Percentiles rank a stretch among this genome's conserved stretches.
Evolutionary conservation across 2,329 filamentous ascomycete species (phyloP).

Genomic region (Scleromitrula shiraiana): DNA sequence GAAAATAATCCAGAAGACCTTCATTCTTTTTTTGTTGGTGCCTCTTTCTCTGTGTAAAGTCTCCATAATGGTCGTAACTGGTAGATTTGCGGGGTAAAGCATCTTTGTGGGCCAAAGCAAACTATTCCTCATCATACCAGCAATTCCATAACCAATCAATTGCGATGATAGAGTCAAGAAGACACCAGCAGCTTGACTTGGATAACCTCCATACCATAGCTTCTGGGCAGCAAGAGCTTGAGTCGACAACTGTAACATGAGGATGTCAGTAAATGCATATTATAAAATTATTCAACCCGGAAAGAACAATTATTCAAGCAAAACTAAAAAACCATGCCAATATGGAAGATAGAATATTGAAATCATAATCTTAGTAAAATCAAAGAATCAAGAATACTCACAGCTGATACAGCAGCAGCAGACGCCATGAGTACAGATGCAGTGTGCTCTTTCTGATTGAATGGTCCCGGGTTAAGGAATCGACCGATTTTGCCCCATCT

Average conservation of each 20-base stretch:
- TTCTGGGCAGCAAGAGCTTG: conserved; percentile 65
- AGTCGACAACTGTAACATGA: conserved; percentile 61
- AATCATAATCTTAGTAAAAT: conserved; percentile 6
- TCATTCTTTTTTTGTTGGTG: conserved; percentile 32
- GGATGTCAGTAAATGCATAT: too few species aligned
- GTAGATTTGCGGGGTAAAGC: conserved; percentile 54
- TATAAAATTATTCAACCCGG: conserved; percentile 35
- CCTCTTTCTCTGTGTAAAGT: conserved; percentile 33
- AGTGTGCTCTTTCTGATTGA: conserved; percentile 61
- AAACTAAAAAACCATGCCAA: too few species aligned
- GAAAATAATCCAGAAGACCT: conserved; percentile 29
- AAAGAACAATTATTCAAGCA: too few species aligned
- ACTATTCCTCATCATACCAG: conserved; percentile 51
- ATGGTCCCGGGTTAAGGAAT: conserved; percentile 56
- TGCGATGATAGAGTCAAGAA: conserved; percentile 53
- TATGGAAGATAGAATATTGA: conserved; percentile 34
- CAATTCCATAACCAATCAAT: conserved; percentile 55
- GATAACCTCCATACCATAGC: conserved; percentile 39
- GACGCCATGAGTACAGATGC: conserved; percentile 52
- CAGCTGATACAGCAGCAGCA: conserved; percentile 5
- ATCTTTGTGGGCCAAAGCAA: conserved; percentile 52
- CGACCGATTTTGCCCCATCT: conserved; percentile 33
- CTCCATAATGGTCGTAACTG: conserved; percentile 35
- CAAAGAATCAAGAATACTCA: not conserved
- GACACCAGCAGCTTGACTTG: conserved; percentile 34